A percentile compares a stretch with the other conserved stretches of the same genome.
These are phyloP conservation scores for Helminthosporium solani DNA, from an alignment of 2,329 filamentous ascomycete species.

Conservation along the genomic window DNA sequence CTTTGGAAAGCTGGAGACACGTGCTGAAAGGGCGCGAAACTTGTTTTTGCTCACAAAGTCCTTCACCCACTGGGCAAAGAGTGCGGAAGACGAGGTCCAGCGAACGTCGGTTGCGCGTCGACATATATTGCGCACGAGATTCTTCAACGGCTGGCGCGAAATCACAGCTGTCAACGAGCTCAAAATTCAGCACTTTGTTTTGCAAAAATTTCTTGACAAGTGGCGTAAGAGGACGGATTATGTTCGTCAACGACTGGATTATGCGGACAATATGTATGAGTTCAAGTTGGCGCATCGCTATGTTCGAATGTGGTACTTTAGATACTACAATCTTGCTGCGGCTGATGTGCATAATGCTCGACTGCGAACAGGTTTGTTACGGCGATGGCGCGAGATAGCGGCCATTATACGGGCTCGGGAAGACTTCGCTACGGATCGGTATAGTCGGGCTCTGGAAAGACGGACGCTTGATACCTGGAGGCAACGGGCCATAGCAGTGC, in stretches of 20 bases:
- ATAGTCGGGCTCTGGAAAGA: conserved; percentile 25
- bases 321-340: conserved; percentile 38
- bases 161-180: conserved; percentile 62
- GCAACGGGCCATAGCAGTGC: conserved; percentile 15
- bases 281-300: conserved; percentile 33
- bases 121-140: conserved; percentile 68
- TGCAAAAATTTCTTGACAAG: conserved; percentile 55
- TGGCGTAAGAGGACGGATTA: conserved; percentile 51
- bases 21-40: conserved; percentile 64
- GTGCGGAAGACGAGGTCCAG: conserved; percentile 64
- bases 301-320: conserved; percentile 42
- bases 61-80: conserved; percentile 68
- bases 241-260: conserved; percentile 37
- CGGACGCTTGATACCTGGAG: conserved; percentile 28
- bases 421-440: conserved; percentile 20
- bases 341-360: conserved; percentile 33
- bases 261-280: conserved; percentile 33
- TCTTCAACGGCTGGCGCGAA: conserved; percentile 69
- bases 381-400: conserved; percentile 29
- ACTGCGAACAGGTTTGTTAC: conserved; percentile 27
- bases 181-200: conserved; percentile 54
- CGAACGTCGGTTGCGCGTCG: conserved; percentile 67
- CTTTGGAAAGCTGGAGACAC: conserved; percentile 57
- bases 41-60: conserved; percentile 65
- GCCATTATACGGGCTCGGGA: conserved; percentile 29